Evolutionary conservation across 192 early-diverging fungal species (phyloP), one percentile per base, ranked within the genome.

Genomic region (Paraglomus brasilianum): DNA sequence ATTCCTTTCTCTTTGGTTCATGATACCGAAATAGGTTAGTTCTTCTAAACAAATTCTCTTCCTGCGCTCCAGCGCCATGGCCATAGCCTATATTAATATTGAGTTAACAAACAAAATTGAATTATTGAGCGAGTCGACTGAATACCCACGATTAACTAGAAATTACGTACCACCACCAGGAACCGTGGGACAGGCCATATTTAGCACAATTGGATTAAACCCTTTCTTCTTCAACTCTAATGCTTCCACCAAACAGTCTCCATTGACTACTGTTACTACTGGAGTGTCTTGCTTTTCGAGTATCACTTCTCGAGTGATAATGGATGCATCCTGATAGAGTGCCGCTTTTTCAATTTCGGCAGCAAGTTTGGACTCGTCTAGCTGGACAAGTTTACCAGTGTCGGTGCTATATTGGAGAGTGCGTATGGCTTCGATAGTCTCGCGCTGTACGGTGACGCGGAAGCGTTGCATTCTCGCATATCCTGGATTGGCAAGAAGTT

Each of bases 1-100:
- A 80, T 51, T 75, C 70, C 10, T 74, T 49, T 4, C 63, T 60
- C 30, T 73, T 65, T 21, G 73, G 73, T 46, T 77, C 79, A 30
- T 77, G 71, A 58, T 76, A 80, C 15, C 78, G 79, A 58, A 72
- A 72, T 51, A 80, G 53, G 30, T 80, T 80, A 0, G 76, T 80
- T 49, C 79, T 57, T 9, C 76, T 65, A 30, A 80, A 80, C 14
- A 80, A 75, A 15, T 76, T 74, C 8, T 76, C 79, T 63, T 80
- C 79, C 44, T 80, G 79, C 24, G 79, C 72, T 5, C 70, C 74
- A 1, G 70, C 76, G 42, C 77, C 79, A 24, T 51, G 21, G 14
- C 51, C 45, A 56, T 80, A 80, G 21, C 74, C 78, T 79, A 19
- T 19, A n/a, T 7, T 8, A 22, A 19, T 19, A n/a, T 7, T 8